phyloP scores from a whole-genome alignment of 2,329 filamentous ascomycete species.

The Plenodomus lindquistii region DNA sequence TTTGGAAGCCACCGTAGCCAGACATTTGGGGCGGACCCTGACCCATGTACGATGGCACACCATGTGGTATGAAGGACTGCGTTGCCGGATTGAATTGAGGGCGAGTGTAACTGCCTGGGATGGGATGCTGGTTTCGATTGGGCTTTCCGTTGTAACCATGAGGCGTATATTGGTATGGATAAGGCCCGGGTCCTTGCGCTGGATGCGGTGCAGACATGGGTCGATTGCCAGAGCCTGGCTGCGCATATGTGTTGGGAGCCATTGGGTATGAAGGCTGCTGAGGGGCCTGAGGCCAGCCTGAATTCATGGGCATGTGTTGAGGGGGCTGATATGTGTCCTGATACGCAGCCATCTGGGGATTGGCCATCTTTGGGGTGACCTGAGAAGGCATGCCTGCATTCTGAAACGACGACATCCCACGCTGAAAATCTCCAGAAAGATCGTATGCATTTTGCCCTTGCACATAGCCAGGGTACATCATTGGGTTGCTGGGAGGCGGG shows the following conservation, averaged over 20 bases:
- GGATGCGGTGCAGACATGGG: conserved; percentile 43
- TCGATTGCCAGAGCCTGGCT: conserved; percentile 32
- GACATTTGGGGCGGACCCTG: conserved; percentile 40
- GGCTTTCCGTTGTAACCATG: conserved; percentile 61
- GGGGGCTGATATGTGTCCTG: conserved; percentile 38
- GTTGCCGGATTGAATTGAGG: conserved; percentile 94
- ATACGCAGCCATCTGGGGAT: conserved; percentile 39
- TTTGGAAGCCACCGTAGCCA: conserved; percentile 31
- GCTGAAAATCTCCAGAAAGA: conserved; percentile 51
- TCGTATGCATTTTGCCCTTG: conserved; percentile 47
- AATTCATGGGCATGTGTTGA: conserved; percentile 33
- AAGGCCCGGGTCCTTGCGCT: conserved; percentile 52
- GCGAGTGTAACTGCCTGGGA: conserved; percentile 81
- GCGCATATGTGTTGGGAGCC: conserved; percentile 28
- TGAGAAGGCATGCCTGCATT: conserved; percentile 38
- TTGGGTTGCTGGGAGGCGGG: conserved; percentile 26
- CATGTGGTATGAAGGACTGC: conserved; percentile 80
- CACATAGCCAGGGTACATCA: conserved; percentile 34
- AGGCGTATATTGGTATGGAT: conserved; percentile 77
- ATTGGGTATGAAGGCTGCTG: conserved; percentile 35
- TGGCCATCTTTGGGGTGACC: conserved; percentile 45
- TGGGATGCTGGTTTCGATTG: conserved; percentile 77
- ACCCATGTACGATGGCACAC: conserved; percentile 37
- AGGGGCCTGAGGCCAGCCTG: conserved; percentile 38
- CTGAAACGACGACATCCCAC: conserved; percentile 52